Conservation (phyloP, 164 flowering plant species). For the Cinnamomum chago region DNA sequence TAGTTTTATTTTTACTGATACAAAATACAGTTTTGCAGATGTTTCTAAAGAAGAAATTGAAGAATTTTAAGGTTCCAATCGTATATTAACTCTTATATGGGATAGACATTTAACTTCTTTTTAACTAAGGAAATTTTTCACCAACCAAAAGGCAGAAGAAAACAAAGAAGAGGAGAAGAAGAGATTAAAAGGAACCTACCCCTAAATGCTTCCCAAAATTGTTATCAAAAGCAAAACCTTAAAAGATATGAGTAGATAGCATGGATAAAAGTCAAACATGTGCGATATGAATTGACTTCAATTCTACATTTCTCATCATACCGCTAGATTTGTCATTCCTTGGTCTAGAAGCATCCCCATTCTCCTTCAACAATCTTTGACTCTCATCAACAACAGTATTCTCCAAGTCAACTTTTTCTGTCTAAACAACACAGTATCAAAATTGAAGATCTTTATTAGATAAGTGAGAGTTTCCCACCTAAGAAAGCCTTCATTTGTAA, state of each 20-base stretch:
- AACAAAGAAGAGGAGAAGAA: no score
- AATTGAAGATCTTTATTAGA: slow-evolving; percentile 1
- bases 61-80: no score
- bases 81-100: no score
- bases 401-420: slow-evolving; percentile 99
- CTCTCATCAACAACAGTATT: slow-evolving; percentile 98
- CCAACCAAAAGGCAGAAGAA: no score
- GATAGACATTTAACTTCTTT: no score
- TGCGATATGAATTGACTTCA: background rate
- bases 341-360: slow-evolving; percentile 33
- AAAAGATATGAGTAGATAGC: background rate
- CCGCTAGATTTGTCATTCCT: slow-evolving; percentile 31
- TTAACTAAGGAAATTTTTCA: no score
- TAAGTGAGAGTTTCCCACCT: background rate
- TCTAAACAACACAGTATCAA: slow-evolving; percentile 48
- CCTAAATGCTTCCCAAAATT: background rate
- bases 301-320: slow-evolving; percentile 9
- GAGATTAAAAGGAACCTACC: background rate
- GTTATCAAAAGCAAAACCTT: background rate
- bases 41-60: background rate
- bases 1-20: background rate
- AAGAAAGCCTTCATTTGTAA: background rate
- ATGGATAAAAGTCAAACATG: background rate
- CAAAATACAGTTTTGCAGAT: background rate
- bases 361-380: slow-evolving; percentile 68